A percentile compares a stretch with the other conserved stretches of the same genome.
These are phyloP conservation scores for Punica granatum DNA, from an alignment of 345 rosid genomes.

Conservation along the genomic window DNA sequence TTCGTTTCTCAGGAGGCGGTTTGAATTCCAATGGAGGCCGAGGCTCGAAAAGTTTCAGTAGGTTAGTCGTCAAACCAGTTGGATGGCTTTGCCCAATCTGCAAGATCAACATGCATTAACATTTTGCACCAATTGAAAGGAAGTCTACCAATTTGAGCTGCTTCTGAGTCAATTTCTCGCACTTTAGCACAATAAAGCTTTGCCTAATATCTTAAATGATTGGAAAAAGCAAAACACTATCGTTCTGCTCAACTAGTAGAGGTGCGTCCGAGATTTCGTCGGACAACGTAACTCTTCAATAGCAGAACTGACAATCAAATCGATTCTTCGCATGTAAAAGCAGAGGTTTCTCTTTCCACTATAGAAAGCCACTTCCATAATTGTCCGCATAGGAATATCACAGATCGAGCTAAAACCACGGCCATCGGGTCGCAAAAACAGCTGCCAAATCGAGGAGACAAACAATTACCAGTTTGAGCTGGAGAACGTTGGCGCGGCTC, in stretches of 20 bases:
- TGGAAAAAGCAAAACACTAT: neutral
- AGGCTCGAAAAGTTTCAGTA: conserved; percentile 91
- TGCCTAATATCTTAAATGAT: neutral
- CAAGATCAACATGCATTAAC: conserved; percentile 16
- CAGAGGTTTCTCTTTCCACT: too few species aligned
- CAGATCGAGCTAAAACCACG: neutral
- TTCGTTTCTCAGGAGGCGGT: conserved; percentile 88
- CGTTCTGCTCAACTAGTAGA: neutral
- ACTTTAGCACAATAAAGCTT: neutral
- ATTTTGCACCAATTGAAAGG: neutral
- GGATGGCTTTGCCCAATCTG: conserved; percentile 99
- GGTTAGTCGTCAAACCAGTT: conserved; percentile 78
- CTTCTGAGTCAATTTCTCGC: neutral
- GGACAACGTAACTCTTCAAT: neutral
- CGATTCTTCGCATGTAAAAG: too few species aligned
- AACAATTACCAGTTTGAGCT: conserved; percentile 79
- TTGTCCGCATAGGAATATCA: neutral
- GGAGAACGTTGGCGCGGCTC: conserved; percentile 88
- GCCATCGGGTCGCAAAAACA: neutral
- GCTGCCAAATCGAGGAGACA: neutral
- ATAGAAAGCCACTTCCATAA: too few species aligned
- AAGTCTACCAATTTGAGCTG: neutral
- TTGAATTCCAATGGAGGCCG: conserved; percentile 77
- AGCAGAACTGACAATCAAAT: neutral
- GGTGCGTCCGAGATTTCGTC: neutral